Percentiles rank a stretch among this genome's conserved stretches.
phyloP scores from a whole-genome alignment of 768 basidiomycete species.

The Suillus discolor region DNA sequence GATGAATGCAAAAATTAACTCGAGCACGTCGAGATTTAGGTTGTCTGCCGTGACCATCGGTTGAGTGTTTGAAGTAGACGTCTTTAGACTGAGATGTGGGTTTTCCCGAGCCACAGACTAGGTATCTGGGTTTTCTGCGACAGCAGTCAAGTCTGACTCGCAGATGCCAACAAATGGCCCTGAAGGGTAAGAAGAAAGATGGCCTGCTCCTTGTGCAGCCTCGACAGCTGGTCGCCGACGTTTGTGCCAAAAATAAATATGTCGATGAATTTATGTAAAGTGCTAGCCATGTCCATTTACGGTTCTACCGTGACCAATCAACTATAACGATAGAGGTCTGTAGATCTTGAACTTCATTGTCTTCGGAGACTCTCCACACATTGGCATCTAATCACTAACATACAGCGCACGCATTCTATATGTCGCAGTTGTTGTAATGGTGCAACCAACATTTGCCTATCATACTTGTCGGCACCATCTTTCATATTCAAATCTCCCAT shows the following conservation, averaged over 20 bases:
- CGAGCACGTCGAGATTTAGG: slow-evolving; percentile 72
- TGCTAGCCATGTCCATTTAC: not conserved
- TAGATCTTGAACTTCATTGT: not conserved
- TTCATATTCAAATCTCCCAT: slow-evolving; percentile 68
- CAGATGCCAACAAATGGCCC: not conserved
- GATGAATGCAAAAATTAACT: slow-evolving; percentile 62
- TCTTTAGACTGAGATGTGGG: not conserved
- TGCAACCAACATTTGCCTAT: not conserved
- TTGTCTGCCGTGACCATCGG: slow-evolving; percentile 67
- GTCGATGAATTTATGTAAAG: not conserved
- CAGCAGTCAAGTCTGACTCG: not conserved
- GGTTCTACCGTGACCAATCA: not conserved
- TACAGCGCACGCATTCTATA: too few relatives aligned
- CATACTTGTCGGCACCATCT: slow-evolving; percentile 39
- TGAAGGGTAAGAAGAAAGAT: not conserved
- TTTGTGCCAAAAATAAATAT: not conserved
- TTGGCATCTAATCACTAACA: not conserved
- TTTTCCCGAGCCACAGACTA: too few relatives aligned
- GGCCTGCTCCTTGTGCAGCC: not conserved
- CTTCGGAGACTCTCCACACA: not conserved
- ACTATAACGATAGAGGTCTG: not conserved
- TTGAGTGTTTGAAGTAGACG: not conserved
- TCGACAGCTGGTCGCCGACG: not conserved
- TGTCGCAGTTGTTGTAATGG: not conserved
- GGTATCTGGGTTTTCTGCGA: not conserved